Conservation (phyloP, 768 basidiomycete genomes). For the Multifurca ochricompacta region DNA sequence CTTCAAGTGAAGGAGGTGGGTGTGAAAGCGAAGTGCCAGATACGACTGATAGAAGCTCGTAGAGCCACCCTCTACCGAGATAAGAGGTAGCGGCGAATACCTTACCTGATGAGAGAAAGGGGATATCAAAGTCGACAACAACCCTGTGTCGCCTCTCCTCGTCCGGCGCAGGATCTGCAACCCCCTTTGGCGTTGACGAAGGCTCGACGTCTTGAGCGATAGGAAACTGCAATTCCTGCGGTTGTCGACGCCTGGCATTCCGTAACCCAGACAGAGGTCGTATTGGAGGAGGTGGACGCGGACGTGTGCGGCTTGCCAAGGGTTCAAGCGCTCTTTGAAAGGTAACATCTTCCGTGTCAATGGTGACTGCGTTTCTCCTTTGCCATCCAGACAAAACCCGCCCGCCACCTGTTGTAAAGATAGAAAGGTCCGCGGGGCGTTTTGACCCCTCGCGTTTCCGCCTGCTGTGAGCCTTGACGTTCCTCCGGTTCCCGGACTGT, state of each 20-base stretch:
- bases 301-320: neutral
- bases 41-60: slow-evolving; percentile 43
- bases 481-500: neutral
- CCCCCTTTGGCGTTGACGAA: slow-evolving; percentile 1
- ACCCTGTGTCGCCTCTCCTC: slow-evolving; percentile 23
- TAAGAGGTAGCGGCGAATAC: slow-evolving; percentile 46
- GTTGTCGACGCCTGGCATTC: neutral
- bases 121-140: slow-evolving; percentile 45
- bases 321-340: slow-evolving; percentile 20
- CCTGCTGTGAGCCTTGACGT: neutral
- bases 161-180: neutral
- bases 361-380: slow-evolving; percentile 29
- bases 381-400: slow-evolving; percentile 34
- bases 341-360: slow-evolving; percentile 37
- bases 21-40: slow-evolving; percentile 24
- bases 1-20: slow-evolving; percentile 28
- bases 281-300: neutral
- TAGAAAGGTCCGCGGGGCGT: slow-evolving; percentile 30
- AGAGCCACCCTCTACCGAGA: slow-evolving; percentile 52
- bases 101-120: slow-evolving; percentile 41
- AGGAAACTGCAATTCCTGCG: neutral
- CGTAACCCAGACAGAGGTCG: neutral
- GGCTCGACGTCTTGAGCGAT: neutral
- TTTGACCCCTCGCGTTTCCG: slow-evolving; percentile 18
- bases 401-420: slow-evolving; percentile 32